Conservation (phyloP, 2,329 filamentous ascomycete species). For the Colletotrichum acutatum region DNA sequence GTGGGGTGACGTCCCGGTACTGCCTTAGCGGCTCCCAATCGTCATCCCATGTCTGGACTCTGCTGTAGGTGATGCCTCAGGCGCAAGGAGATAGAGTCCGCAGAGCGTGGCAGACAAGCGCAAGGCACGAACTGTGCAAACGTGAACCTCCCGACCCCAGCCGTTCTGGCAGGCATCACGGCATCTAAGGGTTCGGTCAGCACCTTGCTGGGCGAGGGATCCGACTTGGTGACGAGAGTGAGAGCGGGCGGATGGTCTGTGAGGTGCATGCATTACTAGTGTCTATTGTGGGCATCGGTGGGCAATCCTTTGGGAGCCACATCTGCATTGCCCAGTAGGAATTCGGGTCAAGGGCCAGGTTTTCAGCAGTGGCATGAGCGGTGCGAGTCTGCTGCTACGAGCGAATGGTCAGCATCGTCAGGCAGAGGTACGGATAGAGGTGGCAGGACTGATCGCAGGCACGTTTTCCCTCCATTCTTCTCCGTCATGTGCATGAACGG, state of each 20-base stretch:
- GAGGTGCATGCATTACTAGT: conserved; percentile 33
- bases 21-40: conserved; percentile 14
- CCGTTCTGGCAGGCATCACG: conserved; percentile 21
- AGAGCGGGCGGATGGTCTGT: conserved; percentile 32
- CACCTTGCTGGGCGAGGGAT: conserved; percentile 26
- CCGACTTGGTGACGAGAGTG: conserved; percentile 21
- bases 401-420: conserved; percentile 15
- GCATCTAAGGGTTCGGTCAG: conserved; percentile 29
- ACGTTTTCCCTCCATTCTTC: background rate
- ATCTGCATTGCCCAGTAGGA: conserved; percentile 31
- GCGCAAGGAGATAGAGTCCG: background rate
- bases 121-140: conserved; percentile 11
- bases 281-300: conserved; percentile 26
- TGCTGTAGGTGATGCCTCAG: conserved; percentile 10
- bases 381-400: conserved; percentile 3
- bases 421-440: background rate
- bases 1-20: conserved; percentile 27
- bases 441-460: background rate
- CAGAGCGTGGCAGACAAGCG: background rate
- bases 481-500: conserved; percentile 10
- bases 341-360: background rate
- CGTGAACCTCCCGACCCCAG: conserved; percentile 7
- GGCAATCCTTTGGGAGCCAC: conserved; percentile 13
- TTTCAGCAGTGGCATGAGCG: conserved; percentile 23
- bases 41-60: conserved; percentile 25